Evolutionary conservation across 2,329 filamentous ascomycete species (phyloP), one percentile per base, ranked within the genome.

Genomic region (Alternaria angustiovoidea): DNA sequence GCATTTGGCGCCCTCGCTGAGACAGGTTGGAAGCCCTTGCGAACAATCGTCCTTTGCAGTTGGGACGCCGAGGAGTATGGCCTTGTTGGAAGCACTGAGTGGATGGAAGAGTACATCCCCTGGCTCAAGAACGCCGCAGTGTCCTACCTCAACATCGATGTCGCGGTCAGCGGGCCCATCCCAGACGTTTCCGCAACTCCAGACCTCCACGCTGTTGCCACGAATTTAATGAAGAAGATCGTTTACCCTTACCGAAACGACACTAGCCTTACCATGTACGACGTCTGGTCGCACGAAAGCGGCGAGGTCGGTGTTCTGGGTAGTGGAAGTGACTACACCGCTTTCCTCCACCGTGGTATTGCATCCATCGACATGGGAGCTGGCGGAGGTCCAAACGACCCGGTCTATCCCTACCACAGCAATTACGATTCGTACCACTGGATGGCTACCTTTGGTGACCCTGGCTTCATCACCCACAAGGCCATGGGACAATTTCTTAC

Each of bases 381-480:
- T 28, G 75, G 73, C 6, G 69, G 66, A 3, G 77, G 77, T 5
- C 71, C 75, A 3, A 68, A 71, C 1, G 80, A 81, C 44, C 77
- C 82, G 0, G 70, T 84, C 8, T 84, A 83, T 56, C 82, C 77
- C 30, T 84, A 84, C 66, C 82, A 84, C 65, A 81, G 78, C 28
- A 78, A 76, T 66, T 84, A 84, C 73, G 73, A 84, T 62, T 73
- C 77, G 32, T 84, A 83, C 61, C 79, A 82, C 59, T 86, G 84
- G 84, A 85, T 86, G 83, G 65, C 72, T 0, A 81, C 75, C 0
- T 85, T 80, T 57, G 84, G 82, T 5, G 84, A 86, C 65, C 82
- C 82, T 0, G 83, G 81, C 2, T 86, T 84, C 68, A 70, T 77
- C 46, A 79, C 80, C 1, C 84, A 86, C 65, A 78, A 79, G 7